phyloP scores from a whole-genome alignment of 768 basidiomycete species.

The Lanmaoa pseudosensibilis region DNA sequence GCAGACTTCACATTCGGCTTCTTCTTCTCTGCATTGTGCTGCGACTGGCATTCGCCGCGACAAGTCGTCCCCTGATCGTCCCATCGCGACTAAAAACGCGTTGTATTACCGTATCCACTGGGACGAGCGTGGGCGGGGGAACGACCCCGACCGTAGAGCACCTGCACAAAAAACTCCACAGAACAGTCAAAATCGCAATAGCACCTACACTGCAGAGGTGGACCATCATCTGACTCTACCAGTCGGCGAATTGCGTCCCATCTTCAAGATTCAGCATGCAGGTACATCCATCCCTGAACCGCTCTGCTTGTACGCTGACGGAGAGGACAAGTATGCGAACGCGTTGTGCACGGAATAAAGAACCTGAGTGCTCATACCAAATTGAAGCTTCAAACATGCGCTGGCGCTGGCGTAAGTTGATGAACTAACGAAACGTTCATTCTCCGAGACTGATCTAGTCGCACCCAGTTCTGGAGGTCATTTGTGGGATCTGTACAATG shows the following conservation, averaged over 20 bases:
- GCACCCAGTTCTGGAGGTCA: background rate
- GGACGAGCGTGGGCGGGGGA: background rate
- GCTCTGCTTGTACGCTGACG: background rate
- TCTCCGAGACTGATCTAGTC: background rate
- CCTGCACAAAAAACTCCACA: background rate
- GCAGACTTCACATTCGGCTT: background rate
- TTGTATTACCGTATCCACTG: background rate
- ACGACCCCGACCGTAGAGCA: background rate
- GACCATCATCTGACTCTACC: background rate
- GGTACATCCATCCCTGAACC: background rate
- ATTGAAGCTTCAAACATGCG: too few relatives aligned
- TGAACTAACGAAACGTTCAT: too few relatives aligned
- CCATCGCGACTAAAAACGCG: rapidly evolving
- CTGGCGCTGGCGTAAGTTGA: background rate
- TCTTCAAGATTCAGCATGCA: background rate
- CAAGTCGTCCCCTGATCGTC: background rate
- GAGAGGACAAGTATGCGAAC: background rate
- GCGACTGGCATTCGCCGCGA: background rate
- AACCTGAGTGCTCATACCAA: background rate
- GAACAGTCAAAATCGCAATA: background rate
- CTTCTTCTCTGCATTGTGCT: too few relatives aligned
- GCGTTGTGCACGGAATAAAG: background rate
- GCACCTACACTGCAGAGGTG: too few relatives aligned
- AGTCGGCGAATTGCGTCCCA: background rate
- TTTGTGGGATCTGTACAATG: background rate